Evolutionary conservation across 192 early-diverging fungal genomes (phyloP).

Genomic region (Coemansia sp.): DNA sequence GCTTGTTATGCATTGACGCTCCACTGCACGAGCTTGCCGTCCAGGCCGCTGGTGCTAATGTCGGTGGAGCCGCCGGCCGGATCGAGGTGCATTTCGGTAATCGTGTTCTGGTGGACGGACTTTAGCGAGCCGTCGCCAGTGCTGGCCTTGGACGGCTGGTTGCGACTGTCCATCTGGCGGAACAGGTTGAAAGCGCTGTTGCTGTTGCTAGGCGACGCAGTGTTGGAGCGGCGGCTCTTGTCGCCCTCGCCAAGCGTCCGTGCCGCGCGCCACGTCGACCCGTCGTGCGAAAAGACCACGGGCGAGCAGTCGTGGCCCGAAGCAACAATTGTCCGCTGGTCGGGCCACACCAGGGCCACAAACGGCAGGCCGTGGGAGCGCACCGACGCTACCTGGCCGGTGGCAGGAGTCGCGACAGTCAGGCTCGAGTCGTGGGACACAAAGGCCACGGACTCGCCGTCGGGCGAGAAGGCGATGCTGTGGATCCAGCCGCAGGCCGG

Average conservation of each 20-base stretch:
- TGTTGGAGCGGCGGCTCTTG: constrained; percentile 50
- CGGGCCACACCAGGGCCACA: constrained; percentile 69
- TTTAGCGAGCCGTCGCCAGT: constrained; percentile 54
- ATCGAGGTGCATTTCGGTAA: constrained; percentile 57
- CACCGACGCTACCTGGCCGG: constrained; percentile 57
- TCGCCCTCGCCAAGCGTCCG: constrained; percentile 77
- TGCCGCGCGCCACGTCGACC: constrained; percentile 41
- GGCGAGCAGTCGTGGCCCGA: constrained; percentile 94
- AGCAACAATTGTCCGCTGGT: constrained; percentile 71
- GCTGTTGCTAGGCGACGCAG: constrained; percentile 48
- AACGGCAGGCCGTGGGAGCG: constrained; percentile 67
- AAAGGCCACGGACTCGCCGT: constrained; percentile 80
- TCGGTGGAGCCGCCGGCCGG: constrained; percentile 19
- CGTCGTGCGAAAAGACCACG: constrained; percentile 62
- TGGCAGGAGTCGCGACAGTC: constrained; percentile 64
- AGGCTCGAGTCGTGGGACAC: constrained; percentile 80
- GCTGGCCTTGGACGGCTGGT: constrained; percentile 47
- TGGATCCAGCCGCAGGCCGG: constrained; percentile 87
- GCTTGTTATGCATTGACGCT: constrained; percentile 16
- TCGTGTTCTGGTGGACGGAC: constrained; percentile 95
- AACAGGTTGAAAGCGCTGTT: constrained; percentile 80
- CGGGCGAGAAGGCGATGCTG: constrained; percentile 79
- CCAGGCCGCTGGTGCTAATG: constrained; percentile 39
- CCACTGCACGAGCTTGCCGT: constrained; percentile 47
- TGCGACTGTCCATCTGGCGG: constrained; percentile 86